Evolutionary conservation across 2,329 filamentous ascomycete species (phyloP).

Genomic region (Hypoxylon sp.): DNA sequence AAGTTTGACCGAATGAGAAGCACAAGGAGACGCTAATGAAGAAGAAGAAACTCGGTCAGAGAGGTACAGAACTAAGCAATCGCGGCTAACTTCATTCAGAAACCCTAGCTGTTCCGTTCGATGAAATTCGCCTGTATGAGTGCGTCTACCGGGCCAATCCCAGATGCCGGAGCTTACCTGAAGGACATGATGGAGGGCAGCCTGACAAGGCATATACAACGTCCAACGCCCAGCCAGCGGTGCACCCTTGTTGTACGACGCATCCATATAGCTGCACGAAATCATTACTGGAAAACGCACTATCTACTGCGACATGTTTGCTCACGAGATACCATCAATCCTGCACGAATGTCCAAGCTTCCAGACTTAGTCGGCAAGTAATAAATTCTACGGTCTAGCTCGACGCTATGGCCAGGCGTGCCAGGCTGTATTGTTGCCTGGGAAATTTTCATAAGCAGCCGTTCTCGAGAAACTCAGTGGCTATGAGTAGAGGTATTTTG

Average conservation of each 20-base stretch:
- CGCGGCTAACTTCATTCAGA: not conserved
- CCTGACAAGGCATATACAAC: constrained; percentile 16
- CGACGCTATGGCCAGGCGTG: constrained; percentile 18
- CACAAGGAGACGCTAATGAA: constrained; percentile 9
- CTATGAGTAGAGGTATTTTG: constrained; percentile 4
- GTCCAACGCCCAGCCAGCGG: constrained; percentile 8
- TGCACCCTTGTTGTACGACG: constrained; percentile 24
- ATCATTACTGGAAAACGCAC: constrained; percentile 32
- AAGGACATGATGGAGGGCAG: constrained; percentile 18
- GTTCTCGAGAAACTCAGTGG: constrained; percentile 16
- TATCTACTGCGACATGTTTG: constrained; percentile 33
- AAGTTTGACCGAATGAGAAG: not conserved
- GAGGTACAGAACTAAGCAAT: not conserved
- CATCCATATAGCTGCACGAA: constrained; percentile 32
- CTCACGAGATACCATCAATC: constrained; percentile 7
- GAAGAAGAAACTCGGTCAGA: constrained; percentile 9
- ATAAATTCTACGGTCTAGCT: constrained; percentile 14
- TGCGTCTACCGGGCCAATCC: constrained; percentile 4
- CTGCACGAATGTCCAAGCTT: constrained; percentile 9
- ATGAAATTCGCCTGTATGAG: constrained; percentile 3
- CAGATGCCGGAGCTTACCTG: not conserved
- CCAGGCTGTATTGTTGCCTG: constrained; percentile 17
- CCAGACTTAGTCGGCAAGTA: not conserved
- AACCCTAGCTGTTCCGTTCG: constrained; percentile 11
- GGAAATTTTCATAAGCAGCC: constrained; percentile 15